Base-by-base conservation (phyloP, 441 rosid genomes). In the Breynia disticha region DNA sequence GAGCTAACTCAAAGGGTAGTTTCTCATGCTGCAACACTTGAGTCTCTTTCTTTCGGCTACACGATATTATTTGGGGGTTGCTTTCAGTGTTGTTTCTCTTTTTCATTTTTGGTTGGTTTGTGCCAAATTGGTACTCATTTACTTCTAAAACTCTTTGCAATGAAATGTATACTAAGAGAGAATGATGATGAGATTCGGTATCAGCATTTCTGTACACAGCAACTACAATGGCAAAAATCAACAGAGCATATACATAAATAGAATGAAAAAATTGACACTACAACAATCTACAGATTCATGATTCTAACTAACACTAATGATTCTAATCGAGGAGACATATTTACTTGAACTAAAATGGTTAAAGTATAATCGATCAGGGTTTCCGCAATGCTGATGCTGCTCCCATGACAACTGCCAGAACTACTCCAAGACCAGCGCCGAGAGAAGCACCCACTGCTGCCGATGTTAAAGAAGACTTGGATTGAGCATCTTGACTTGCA, bases 351-450 rank as follows among this genome's bases (percentile, higher is more conserved):
- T 24, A 24, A 24, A 24, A 39, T 39, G 5, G 15, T 39, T 37
- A 37, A 39, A 39, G 43, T 13, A 32, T 14, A 22, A 46, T 19
- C 10, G 22, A 41, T 82, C 79, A 88, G 14, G 98, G 98, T 67
- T 91, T 91, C 68, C 98, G 78, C 72, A 91, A 77, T 56, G 97
- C 87, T 22, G 98, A 91, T 46, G 94, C 95, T 0, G 97, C 97
- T 41, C 98, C 98, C 98, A 91, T 91, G 54, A 91, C 98, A 48
- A 91, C 80, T 22, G 98, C 98, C 76, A 91, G 68, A 48, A 81
- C 87, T 58, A 91, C 65, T 52, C 98, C 95, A 15, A 91, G 76
- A 59, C 94, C 95, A 12, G 95, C 97, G 51, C 97, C 98, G 13
- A 91, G 64, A 20, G 95, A 88, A 67, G 98, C 98, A 22, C 98